Evolutionary conservation across 305 asterid genomes (phyloP), one percentile per base, ranked within the genome.

Genomic region (Fraxinus paxiana): DNA sequence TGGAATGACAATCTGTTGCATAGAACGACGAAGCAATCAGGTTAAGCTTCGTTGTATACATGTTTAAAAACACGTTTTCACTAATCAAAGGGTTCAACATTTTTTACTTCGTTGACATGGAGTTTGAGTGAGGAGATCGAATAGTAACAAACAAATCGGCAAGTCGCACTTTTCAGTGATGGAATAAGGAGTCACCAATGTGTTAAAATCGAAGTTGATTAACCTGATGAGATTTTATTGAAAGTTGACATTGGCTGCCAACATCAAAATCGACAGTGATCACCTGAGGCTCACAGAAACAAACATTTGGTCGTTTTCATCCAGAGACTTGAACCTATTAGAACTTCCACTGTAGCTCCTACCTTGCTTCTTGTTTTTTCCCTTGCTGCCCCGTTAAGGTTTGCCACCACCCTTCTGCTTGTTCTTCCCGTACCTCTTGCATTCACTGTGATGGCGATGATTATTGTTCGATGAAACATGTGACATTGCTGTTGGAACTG

Each of bases 401-500:
- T 92, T 95, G 77, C 91, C 87, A 74, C 88, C 79, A 28, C 89
- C 83, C 86, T 90, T 93, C 82, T 91, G 92, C 91, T 92, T 94
- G 80, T 86, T 88, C 90, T 89, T 92, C 77, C 94, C 91, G 5
- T 85, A 84, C 89, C 84, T 95, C 86, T 86, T 93, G 82, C 87
- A 82, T 41, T 86, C 83, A 72, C 84, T 87, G 80, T 88, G 92
- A 75, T 86, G 72, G 72, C 83, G 87, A 35, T 82, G 92, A 81
- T 82, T 88, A 84, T 87, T 92, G 69, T 81, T 85, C 70, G 84
- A 88, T 77, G 97, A 97, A 28, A 90, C 90, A 79, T 93, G 98
- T 20, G 98, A 95, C 71, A 87, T 93, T 7, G 99, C 83, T 35
- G 97, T 88, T 77, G 99, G 99, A 83, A 89, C 18, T 37, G 99